Conservation (phyloP, 2,329 filamentous ascomycete genomes). For the Atkinsonella texensis region DNA sequence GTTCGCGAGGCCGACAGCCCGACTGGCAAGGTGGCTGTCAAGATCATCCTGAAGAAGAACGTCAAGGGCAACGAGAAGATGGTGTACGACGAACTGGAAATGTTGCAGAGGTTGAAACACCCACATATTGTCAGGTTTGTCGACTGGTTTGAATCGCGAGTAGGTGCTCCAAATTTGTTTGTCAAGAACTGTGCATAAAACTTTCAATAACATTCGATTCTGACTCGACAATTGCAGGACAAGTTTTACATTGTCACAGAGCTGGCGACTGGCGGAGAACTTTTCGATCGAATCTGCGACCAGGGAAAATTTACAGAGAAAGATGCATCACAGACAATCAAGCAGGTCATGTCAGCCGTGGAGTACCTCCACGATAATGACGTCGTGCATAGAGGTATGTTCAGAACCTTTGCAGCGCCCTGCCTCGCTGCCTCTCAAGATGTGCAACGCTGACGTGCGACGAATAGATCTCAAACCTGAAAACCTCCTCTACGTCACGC, state of each 20-base stretch:
- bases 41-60: constrained; percentile 99
- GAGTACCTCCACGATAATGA: constrained; percentile 90
- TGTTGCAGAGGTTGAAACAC: constrained; percentile 84
- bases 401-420: too few species aligned
- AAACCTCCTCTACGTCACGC: constrained; percentile 87
- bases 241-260: constrained; percentile 99
- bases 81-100: constrained; percentile 94
- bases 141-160: constrained; percentile 98
- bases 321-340: constrained; percentile 91
- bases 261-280: constrained; percentile 85
- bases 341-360: constrained; percentile 84
- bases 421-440: background rate
- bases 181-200: background rate
- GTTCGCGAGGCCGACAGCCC: constrained; percentile 87
- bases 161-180: constrained; percentile 29
- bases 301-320: constrained; percentile 98
- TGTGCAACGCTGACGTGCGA: background rate
- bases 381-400: constrained; percentile 82
- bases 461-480: constrained; percentile 88
- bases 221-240: constrained; percentile 45
- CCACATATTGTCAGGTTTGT: constrained; percentile 95
- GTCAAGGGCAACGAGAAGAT: constrained; percentile 97
- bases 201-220: background rate
- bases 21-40: constrained; percentile 80
- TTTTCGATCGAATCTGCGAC: constrained; percentile 97